Evolutionary conservation across 2,329 filamentous ascomycete genomes (phyloP).

Genomic region (Penicillium sp.): DNA sequence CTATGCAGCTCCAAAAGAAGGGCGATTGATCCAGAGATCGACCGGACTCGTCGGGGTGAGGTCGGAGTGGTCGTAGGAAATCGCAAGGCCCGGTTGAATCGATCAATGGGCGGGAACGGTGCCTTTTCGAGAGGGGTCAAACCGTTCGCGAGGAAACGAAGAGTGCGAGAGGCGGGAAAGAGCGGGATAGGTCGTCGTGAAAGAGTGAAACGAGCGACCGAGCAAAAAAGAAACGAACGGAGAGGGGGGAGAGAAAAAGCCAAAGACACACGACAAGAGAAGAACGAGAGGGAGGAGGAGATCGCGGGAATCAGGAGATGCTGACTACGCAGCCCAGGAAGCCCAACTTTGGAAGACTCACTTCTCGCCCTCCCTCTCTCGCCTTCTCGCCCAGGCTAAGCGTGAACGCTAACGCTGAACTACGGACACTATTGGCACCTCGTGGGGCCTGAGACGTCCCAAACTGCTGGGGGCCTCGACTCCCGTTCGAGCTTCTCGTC

Average conservation of each 20-base stretch:
- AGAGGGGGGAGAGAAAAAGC: conserved; percentile 27
- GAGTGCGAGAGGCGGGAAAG: conserved; percentile 18
- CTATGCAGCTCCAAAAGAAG: conserved; percentile 36
- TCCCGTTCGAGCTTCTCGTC: too few species aligned
- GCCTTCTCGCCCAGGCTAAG: too few species aligned
- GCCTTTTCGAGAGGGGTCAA: conserved; percentile 13
- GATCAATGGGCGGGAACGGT: conserved; percentile 24
- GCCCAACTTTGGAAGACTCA: too few species aligned
- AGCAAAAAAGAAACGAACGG: conserved; percentile 35
- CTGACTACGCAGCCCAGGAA: conserved; percentile 19
- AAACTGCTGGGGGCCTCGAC: too few species aligned
- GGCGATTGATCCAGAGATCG: conserved; percentile 17
- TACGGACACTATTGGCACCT: too few species aligned
- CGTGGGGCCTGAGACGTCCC: too few species aligned
- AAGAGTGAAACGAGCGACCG: conserved; percentile 52
- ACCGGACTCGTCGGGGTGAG: conserved; percentile 13
- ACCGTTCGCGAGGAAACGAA: conserved; percentile 38
- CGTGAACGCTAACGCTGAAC: too few species aligned
- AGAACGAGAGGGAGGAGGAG: conserved; percentile 24
- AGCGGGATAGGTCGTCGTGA: conserved; percentile 49
- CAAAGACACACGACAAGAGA: conserved; percentile 9
- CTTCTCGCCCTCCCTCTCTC: too few species aligned
- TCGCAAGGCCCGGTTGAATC: conserved; percentile 26
- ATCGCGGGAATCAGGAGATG: conserved; percentile 25
- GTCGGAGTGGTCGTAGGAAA: conserved; percentile 7